A percentile compares a stretch with the other conserved stretches of the same genome.
Evolutionary conservation across 148 eudicot genomes (phyloP).

Genomic region (Rhododendron williamsianum): DNA sequence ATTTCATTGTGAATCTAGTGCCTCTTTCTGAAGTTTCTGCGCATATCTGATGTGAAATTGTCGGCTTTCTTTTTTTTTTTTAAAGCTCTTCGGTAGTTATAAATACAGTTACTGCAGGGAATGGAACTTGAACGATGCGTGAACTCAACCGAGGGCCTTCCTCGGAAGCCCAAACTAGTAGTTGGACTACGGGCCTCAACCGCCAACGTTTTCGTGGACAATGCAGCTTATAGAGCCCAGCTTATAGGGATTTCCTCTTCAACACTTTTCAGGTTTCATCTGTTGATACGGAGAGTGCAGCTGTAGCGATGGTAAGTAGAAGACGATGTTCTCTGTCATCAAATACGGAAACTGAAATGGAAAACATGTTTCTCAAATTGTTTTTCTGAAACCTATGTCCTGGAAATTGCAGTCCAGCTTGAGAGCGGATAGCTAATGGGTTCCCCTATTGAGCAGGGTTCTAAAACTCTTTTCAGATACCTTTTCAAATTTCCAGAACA

Average conservation of each 20-base stretch:
- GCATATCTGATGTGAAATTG: not conserved
- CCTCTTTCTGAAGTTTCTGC: not conserved
- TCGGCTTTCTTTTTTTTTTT: not conserved
- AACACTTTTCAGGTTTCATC: slow-evolving; percentile 20
- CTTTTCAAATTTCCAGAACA: not conserved
- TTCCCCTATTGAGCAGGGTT: not conserved
- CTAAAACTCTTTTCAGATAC: not conserved
- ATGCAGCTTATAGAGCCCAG: slow-evolving; percentile 31
- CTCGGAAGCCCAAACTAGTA: slow-evolving; percentile 18
- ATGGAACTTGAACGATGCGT: slow-evolving; percentile 19
- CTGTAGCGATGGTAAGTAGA: slow-evolving; percentile 24
- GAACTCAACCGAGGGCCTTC: slow-evolving; percentile 18
- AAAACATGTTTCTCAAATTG: not conserved
- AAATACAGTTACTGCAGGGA: slow-evolving; percentile 9
- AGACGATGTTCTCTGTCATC: not conserved
- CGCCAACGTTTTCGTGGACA: slow-evolving; percentile 22
- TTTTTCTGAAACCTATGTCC: not conserved
- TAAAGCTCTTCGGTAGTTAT: not conserved
- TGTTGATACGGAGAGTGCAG: slow-evolving; percentile 23
- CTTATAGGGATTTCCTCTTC: slow-evolving; percentile 24
- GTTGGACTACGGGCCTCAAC: slow-evolving; percentile 23
- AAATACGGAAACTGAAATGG: not conserved
- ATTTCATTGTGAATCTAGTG: not conserved
- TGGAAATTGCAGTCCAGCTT: not conserved
- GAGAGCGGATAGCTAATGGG: not conserved